phyloP scores from a whole-genome alignment of 73 alveolate genomes.

The Symbiodinium natans region DNA sequence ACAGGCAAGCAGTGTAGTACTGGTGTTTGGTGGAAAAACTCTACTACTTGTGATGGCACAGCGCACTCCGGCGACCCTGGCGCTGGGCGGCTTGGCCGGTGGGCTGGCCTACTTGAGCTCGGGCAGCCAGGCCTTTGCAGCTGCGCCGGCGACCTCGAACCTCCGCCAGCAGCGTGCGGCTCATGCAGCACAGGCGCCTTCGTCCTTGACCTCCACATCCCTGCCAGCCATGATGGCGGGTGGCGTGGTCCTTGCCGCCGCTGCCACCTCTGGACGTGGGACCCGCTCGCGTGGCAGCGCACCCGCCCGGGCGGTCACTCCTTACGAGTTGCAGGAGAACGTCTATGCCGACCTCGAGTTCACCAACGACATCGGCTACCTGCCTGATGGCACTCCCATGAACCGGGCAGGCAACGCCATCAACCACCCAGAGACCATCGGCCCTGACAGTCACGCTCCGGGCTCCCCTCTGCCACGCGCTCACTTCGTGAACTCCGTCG shows the following conservation, averaged over 20 bases:
- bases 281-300: background rate
- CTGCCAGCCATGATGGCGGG: background rate
- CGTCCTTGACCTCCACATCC: background rate
- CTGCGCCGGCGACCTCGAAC: background rate
- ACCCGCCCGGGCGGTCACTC: background rate
- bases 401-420: background rate
- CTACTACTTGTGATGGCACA: background rate
- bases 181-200: background rate
- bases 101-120: background rate
- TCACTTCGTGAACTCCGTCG: background rate
- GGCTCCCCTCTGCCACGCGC: slow-evolving; percentile 3
- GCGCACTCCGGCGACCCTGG: background rate
- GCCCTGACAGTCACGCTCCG: background rate
- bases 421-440: background rate
- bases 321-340: background rate
- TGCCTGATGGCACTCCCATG: background rate
- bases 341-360: slow-evolving; percentile 9
- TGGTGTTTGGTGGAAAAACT: too few species aligned
- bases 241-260: background rate
- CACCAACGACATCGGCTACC: background rate
- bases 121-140: background rate
- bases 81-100: background rate
- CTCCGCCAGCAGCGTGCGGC: background rate
- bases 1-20: too few species aligned
- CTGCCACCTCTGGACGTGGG: background rate